A percentile compares a stretch with the other conserved stretches of the same genome.
Conservation (phyloP, 1,284 basidiomycete genomes). For the Cystobasidium sp. region DNA sequence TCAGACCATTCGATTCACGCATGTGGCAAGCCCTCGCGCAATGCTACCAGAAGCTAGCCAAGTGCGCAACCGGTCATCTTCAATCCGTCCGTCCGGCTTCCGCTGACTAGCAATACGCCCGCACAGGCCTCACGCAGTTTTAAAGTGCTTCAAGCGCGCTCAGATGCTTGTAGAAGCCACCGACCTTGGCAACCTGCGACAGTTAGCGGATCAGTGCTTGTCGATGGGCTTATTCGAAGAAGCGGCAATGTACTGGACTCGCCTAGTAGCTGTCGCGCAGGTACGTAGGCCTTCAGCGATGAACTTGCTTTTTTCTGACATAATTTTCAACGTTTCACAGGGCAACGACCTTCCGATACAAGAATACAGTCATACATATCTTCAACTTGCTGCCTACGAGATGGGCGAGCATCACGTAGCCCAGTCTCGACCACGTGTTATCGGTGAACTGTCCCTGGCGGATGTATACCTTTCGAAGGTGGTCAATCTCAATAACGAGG, state of each 20-base stretch:
- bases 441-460: conserved; percentile 47
- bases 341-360: conserved; percentile 28
- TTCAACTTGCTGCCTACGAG: conserved; percentile 50
- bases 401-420: conserved; percentile 44
- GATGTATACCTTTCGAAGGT: conserved; percentile 45
- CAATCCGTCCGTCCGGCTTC: neutral
- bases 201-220: conserved; percentile 75
- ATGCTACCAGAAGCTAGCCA: conserved; percentile 88
- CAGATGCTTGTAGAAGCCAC: conserved; percentile 79
- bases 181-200: conserved; percentile 75
- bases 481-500: conserved; percentile 21
- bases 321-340: neutral
- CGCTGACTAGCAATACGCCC: conserved; percentile 29
- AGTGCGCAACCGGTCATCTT: conserved; percentile 61
- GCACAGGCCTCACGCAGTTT: conserved; percentile 75
- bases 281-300: neutral
- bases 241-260: conserved; percentile 58
- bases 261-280: conserved; percentile 45
- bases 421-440: conserved; percentile 6
- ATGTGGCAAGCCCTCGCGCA: conserved; percentile 94
- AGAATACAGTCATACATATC: conserved; percentile 46
- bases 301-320: neutral
- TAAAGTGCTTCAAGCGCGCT: conserved; percentile 85
- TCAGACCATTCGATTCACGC: conserved; percentile 90
- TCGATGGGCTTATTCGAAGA: conserved; percentile 68